A percentile compares a stretch with the other conserved stretches of the same genome.
Evolutionary conservation across 768 basidiomycete species (phyloP).

Genomic region (Galerina marginata): DNA sequence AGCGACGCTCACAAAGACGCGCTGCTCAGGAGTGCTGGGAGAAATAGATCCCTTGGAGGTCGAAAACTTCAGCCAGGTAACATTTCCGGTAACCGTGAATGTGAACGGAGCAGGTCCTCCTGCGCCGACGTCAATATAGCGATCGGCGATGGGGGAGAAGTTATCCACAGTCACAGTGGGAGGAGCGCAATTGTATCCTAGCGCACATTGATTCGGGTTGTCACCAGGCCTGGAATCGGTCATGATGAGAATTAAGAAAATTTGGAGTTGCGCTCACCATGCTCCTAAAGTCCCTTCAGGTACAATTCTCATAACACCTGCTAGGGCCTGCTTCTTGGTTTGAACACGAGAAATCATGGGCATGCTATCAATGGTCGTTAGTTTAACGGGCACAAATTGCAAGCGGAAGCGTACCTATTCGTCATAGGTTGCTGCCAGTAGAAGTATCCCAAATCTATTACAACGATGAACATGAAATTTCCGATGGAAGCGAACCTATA

Average conservation of each 20-base stretch:
- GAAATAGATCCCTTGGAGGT: conserved; percentile 55
- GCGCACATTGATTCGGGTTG: conserved; percentile 60
- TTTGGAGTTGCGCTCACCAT: conserved; percentile 44
- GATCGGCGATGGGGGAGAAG: conserved; percentile 56
- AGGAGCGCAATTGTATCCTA: conserved; percentile 51
- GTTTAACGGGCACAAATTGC: no score
- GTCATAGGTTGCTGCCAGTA: conserved; percentile 79
- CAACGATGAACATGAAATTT: neutral
- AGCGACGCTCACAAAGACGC: conserved; percentile 56
- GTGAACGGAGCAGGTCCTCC: conserved; percentile 64
- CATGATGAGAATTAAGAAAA: neutral
- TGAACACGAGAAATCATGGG: conserved; percentile 57
- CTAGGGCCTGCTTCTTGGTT: conserved; percentile 57
- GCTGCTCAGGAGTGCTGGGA: conserved; percentile 49
- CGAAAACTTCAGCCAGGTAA: conserved; percentile 57
- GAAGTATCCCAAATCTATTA: conserved; percentile 58
- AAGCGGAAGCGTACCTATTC: conserved; percentile 48
- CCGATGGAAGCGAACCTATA: neutral
- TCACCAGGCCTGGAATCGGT: conserved; percentile 61
- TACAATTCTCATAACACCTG: conserved; percentile 68
- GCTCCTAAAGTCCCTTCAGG: conserved; percentile 66
- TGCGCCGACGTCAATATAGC: conserved; percentile 66
- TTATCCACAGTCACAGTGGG: conserved; percentile 60
- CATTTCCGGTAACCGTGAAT: conserved; percentile 55
- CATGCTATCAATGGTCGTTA: conserved; percentile 42